Evolutionary conservation across 2,329 filamentous ascomycete genomes (phyloP), one percentile per base, ranked within the genome.

Genomic region (Trichoderma sp.): DNA sequence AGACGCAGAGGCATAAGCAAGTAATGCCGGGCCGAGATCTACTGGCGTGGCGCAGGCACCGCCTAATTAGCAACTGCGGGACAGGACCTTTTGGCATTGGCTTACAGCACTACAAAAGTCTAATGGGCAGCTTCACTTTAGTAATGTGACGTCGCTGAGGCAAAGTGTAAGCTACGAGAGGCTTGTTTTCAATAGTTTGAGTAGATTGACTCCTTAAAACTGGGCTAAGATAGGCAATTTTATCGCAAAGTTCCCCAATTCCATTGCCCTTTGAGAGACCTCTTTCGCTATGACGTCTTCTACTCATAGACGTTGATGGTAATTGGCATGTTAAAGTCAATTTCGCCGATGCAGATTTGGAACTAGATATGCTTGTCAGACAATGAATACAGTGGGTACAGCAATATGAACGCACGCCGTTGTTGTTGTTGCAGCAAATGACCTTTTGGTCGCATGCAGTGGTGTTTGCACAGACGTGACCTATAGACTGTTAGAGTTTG

Each of bases 361-460:
- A 63, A 63, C 60, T 63, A 24, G 6, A 27, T 5, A 52, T 53
- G 31, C 27, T 19, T 47, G 58, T 60, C 10, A 60, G 37, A 47
- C 6, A 27, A 53, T 63, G 6, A 37, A 11, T 63, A 1, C 8
- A 29, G 33, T 19, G 29, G 35, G 53, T 11, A 37, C 4, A 5
- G 5, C 1, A 47, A 35, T 3, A 47, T 19, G 13, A 53, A 63
- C 60, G 33, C 53, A 63, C 60, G 14, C 60, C 60, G 43, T 63
- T 63, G 6, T 63, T 53, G 16, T 63, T 63, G 60, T 63, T 63
- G 60, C 60, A 63, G 60, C 60, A 63, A 37, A 63, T 63, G 33
- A 63, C 27, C 5, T 47, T 63, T 37, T 53, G n/a, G 1, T 29
- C 35, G 19, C 60, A 63, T 5, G 60, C 60, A 24, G 60, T 63